Percentiles rank a stretch among this genome's conserved stretches.
Conservation (phyloP, 352 stramenopile genomes). For the Hyaloperonospora arabidopsidis region DNA sequence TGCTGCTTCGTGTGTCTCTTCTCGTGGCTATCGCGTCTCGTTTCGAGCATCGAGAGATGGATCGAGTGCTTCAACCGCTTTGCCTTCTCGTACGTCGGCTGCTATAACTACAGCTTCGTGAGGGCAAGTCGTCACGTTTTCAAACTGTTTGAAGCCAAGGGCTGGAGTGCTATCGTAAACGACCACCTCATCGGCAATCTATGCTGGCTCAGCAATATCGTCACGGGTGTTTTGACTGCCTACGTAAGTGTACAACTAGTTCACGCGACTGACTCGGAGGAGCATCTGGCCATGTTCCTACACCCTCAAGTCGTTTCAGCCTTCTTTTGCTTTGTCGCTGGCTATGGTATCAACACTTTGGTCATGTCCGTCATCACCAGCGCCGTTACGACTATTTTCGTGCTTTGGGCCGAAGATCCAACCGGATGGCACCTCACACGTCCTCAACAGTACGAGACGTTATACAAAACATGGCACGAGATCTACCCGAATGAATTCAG, state of each 20-base stretch:
- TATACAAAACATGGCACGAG: constrained; percentile 72
- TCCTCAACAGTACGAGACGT: constrained; percentile 55
- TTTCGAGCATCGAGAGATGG: constrained; percentile 73
- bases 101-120: constrained; percentile 83
- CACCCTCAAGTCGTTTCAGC: constrained; percentile 58
- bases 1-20: constrained; percentile 67
- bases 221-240: constrained; percentile 57
- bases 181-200: constrained; percentile 82
- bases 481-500: constrained; percentile 67
- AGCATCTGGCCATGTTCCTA: constrained; percentile 49
- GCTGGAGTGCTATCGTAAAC: constrained; percentile 86
- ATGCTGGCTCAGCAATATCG: constrained; percentile 77
- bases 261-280: constrained; percentile 35
- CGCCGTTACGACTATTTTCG: constrained; percentile 77
- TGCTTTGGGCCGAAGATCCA: constrained; percentile 79
- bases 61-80: constrained; percentile 89
- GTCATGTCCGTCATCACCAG: constrained; percentile 69
- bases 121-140: constrained; percentile 68
- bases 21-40: constrained; percentile 61
- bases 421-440: constrained; percentile 65
- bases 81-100: constrained; percentile 82
- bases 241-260: constrained; percentile 56
- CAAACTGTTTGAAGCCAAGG: constrained; percentile 69
- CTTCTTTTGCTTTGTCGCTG: constrained; percentile 67
- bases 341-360: constrained; percentile 61